phyloP scores from a whole-genome alignment of 2,329 filamentous ascomycete species.

The Nemania serpens region DNA sequence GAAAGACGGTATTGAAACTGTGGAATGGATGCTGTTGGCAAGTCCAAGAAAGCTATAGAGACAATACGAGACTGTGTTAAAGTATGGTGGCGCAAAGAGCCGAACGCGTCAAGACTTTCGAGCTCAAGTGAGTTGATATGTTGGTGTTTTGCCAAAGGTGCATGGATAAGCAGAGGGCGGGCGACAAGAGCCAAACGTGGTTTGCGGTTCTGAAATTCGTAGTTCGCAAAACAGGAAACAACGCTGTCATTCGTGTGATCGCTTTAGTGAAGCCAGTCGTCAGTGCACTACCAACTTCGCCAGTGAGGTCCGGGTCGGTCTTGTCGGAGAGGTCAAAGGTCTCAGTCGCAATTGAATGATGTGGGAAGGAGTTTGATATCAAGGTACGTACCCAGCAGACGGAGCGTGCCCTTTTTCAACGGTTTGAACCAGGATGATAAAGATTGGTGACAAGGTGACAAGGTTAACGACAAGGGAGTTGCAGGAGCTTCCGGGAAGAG shows the following conservation, averaged over 20 bases:
- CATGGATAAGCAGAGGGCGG: neutral
- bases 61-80: neutral
- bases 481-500: constrained; percentile 27
- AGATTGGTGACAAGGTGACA: constrained; percentile 27
- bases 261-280: neutral
- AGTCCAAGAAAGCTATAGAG: neutral
- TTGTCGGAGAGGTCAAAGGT: constrained; percentile 16
- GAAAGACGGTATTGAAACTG: neutral
- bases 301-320: constrained; percentile 2
- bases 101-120: neutral
- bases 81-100: neutral
- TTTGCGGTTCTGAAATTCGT: neutral
- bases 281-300: neutral
- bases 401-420: constrained; percentile 30
- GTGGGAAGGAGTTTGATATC: constrained; percentile 28
- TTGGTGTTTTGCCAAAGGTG: too few relatives aligned
- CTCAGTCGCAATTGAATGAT: neutral
- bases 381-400: constrained; percentile 29
- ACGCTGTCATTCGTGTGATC: neutral
- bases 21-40: neutral
- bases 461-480: constrained; percentile 26
- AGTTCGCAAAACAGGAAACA: neutral
- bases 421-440: constrained; percentile 30
- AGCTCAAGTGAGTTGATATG: neutral
- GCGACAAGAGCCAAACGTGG: neutral